These are phyloP conservation scores for Chrysoporthe austroafricana DNA, from an alignment of 2,329 filamentous ascomycete species.

Conservation along the genomic window DNA sequence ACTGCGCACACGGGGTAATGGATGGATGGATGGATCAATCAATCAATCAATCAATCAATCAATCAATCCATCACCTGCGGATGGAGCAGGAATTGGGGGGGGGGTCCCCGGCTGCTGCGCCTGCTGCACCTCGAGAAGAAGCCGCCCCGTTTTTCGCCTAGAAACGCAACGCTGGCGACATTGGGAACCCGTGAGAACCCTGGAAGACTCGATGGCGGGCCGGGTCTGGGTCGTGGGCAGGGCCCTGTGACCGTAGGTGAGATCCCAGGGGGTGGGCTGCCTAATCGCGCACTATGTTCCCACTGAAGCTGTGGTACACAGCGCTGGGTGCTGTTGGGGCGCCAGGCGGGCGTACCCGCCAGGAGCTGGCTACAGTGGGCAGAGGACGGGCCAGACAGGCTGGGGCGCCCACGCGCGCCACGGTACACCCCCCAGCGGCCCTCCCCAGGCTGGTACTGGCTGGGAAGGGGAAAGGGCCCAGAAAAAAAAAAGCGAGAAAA, in stretches of 20 bases:
- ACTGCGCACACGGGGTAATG: too few relatives aligned
- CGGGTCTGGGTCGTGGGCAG: conserved; percentile 10
- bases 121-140: conserved; percentile 24
- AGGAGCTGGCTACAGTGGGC: conserved; percentile 8
- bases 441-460: too few relatives aligned
- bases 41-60: neutral
- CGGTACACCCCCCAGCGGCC: neutral
- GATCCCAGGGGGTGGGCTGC: conserved; percentile 15
- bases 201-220: conserved; percentile 4
- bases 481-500: neutral
- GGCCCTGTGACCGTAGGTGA: conserved; percentile 16
- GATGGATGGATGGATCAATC: neutral
- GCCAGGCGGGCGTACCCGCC: conserved; percentile 19
- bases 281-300: conserved; percentile 17
- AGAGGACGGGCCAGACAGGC: neutral
- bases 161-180: conserved; percentile 19
- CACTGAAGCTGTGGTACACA: neutral
- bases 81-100: neutral
- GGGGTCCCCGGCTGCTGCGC: neutral
- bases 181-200: neutral
- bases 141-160: conserved; percentile 29
- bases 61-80: neutral
- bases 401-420: neutral
- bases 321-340: conserved; percentile 8
- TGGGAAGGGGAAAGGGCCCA: conserved; percentile 1